Evolutionary conservation across 1,139 yeast species (phyloP), one percentile per base, ranked within the genome.

Genomic region (Eremothecium cymbalariae): DNA sequence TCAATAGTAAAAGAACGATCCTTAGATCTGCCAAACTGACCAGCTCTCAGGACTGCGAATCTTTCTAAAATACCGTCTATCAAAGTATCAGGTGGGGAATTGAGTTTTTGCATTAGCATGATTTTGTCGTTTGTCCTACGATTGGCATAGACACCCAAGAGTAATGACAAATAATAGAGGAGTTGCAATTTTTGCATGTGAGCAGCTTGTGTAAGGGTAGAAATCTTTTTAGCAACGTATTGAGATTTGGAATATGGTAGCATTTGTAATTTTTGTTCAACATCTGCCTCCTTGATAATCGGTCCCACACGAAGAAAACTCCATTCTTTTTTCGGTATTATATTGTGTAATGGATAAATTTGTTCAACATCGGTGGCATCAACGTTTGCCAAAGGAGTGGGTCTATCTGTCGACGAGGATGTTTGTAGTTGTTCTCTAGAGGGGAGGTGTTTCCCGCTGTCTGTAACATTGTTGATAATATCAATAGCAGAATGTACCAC

Each of bases 331-430:
- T 66, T 64, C 40, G 93, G 79, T 55, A 90, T 74, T 55, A 90
- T 73, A 49, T 68, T 74, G 40, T 66, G 64, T 31, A 88, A 53
- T 25, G 95, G 83, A 57, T 86, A 90, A 31, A 86, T 70, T 43
- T 85, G 94, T 51, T 80, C 88, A 29, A 80, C 90, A 37, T 70
- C 68, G 6, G 84, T 78, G 13, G 97, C 94, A 33, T 73, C 82
- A 29, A 70, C 70, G 51, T 85, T 67, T 46, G 81, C 83, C 17
- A 66, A 60, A 6, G 98, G 98, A 12, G 88, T 82, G 14, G 95
- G 94, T 56, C 96, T 73, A 39, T 79, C 85, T 22, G 65, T 63
- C 19, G 72, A 67, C 29, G 74, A 73, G 19, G 65, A 64, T 32
- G 68, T 66, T 25, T 70, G 70, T 53, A 69, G 55, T 52, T 77